Evolutionary conservation across 768 basidiomycete genomes (phyloP), one percentile per base, ranked within the genome.

Genomic region (Tylopilus plumbeoviolaceoides): DNA sequence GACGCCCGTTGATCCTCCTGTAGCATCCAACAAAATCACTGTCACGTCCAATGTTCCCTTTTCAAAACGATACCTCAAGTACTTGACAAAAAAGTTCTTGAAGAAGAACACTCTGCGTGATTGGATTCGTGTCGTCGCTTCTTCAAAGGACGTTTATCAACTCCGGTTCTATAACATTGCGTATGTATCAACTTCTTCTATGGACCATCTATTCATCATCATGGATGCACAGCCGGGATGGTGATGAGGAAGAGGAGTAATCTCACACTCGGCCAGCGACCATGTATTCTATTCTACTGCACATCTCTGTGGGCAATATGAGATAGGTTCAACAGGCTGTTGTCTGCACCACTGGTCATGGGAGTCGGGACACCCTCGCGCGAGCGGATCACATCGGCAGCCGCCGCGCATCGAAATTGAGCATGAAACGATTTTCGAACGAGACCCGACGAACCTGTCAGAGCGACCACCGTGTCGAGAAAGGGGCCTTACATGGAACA

Each of bases 1-100:
- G 51, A 27, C n/a, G 39, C 36, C 35, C 23, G 21, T 48, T 41
- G 44, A 59, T 44, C 36, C 44, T 35, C 49, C 36, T 53, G 20
- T 57, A 91, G 89, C 84, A 58, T 83, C 82, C 72, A 85, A 77
- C 67, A 91, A 87, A 75, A 80, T 98, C 71, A 87, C 84, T 51
- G 83, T 98, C 61, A 84, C 86, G 47, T 87, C 93, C 48, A 85
- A 76, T 66, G 85, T 95, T 69, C 85, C 91, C 51, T 88, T 98
- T 75, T 98, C 95, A 47, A 98, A 98, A 78, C 83, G 91, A 52
- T 98, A 97, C 74, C 85, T 98, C 70, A 98, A 98, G 75, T 99
- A 98, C 76, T 80, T 98, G 56, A 98, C 95, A 58, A 98, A 98
- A 82, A 95, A 95, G 79, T 95, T 92, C 82, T 81, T 98, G 75